A percentile compares a stretch with the other conserved stretches of the same genome.
These are phyloP conservation scores for Tricholomella constricta DNA, from an alignment of 768 basidiomycete species.

Conservation along the genomic window DNA sequence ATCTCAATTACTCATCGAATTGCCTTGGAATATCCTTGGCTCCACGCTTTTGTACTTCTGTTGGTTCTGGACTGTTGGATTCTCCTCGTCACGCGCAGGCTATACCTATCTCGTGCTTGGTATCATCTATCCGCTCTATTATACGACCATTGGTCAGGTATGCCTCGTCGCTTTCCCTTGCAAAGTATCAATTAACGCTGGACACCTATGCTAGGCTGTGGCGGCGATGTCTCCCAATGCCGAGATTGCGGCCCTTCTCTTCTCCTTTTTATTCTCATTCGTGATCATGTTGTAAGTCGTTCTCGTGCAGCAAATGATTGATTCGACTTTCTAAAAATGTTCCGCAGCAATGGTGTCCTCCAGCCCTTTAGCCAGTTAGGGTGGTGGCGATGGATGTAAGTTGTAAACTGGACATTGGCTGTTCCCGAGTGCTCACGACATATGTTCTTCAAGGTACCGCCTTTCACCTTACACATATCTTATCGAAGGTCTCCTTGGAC, in stretches of 20 bases:
- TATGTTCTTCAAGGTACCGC: conserved; percentile 27
- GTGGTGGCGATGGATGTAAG: conserved; percentile 71
- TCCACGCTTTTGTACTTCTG: conserved; percentile 61
- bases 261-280: conserved; percentile 56
- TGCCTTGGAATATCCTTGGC: conserved; percentile 64
- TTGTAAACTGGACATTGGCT: neutral
- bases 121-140: conserved; percentile 60
- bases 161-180: neutral
- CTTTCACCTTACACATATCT: conserved; percentile 59
- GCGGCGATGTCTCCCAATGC: conserved; percentile 58
- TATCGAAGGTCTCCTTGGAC: conserved; percentile 44
- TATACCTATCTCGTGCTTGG: conserved; percentile 59
- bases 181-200: neutral
- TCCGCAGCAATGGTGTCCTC: conserved; percentile 55
- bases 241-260: conserved; percentile 55
- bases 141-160: conserved; percentile 58
- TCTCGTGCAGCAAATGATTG: neutral
- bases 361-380: conserved; percentile 60
- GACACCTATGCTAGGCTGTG: conserved; percentile 49
- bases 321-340: neutral
- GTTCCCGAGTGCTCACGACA: too few relatives aligned
- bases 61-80: conserved; percentile 76
- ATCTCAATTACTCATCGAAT: conserved; percentile 54
- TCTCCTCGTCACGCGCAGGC: conserved; percentile 52
- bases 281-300: conserved; percentile 53